Evolutionary conservation across 306 rosid genomes (phyloP).

Genomic region (Vachellia collinsii): DNA sequence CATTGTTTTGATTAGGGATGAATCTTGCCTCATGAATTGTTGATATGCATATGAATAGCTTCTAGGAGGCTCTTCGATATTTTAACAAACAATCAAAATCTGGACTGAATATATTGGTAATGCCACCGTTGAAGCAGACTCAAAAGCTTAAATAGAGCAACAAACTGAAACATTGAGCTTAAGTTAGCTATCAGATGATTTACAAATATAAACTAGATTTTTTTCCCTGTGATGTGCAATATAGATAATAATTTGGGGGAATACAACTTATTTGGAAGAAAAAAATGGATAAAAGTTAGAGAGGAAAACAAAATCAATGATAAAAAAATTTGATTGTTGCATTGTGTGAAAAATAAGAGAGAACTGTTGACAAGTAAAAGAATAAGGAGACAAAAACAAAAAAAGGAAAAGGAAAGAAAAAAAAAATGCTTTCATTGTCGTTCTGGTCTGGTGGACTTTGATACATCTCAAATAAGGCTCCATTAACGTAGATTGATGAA

Average conservation of each 20-base stretch:
- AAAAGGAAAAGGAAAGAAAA: too few species aligned
- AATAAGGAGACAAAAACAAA: not conserved
- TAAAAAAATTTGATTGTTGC: not conserved
- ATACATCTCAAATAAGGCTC: slow-evolving; percentile 2
- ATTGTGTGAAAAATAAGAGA: not conserved
- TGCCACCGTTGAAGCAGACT: not conserved
- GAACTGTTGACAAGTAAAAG: not conserved
- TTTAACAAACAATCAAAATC: not conserved
- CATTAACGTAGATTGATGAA: not conserved
- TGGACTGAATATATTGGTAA: not conserved
- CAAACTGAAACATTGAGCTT: not conserved
- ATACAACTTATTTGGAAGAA: not conserved
- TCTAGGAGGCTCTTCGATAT: not conserved
- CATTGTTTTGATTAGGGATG: not conserved
- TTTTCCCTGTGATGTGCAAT: not conserved
- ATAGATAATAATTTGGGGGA: not conserved
- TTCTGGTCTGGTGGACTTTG: not conserved
- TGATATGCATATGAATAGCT: not conserved
- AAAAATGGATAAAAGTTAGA: not conserved
- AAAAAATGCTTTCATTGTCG: not conserved
- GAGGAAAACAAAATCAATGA: not conserved
- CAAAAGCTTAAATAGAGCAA: not conserved
- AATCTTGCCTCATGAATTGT: not conserved
- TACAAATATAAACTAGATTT: not conserved
- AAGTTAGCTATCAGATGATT: not conserved